Percentiles rank a stretch among this genome's conserved stretches.
These are phyloP conservation scores for Cystobasidium sp. DNA, from an alignment of 1,284 basidiomycete species.

Conservation along the genomic window DNA sequence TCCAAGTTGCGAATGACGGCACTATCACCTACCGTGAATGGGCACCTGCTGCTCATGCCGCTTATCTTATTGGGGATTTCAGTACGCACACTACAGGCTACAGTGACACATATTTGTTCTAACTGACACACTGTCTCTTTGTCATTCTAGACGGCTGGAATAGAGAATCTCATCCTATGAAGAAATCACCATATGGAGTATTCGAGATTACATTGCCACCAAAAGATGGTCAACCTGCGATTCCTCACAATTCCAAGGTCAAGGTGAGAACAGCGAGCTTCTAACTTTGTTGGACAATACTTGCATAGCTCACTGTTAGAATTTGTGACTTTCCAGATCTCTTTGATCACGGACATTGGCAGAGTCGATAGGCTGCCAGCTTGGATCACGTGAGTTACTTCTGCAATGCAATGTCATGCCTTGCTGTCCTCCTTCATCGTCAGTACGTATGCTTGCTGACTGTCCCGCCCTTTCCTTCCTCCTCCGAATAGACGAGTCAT, in stretches of 20 bases:
- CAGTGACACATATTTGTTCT: background rate
- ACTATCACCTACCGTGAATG: conserved; percentile 88
- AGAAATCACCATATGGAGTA: conserved; percentile 83
- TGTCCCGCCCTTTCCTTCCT: too few relatives aligned
- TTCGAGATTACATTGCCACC: conserved; percentile 87
- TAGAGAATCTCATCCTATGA: conserved; percentile 81
- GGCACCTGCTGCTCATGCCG: conserved; percentile 87
- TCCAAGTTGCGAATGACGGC: conserved; percentile 72
- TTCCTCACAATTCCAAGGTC: conserved; percentile 85
- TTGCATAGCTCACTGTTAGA: background rate
- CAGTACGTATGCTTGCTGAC: too few relatives aligned
- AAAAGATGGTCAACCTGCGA: conserved; percentile 72
- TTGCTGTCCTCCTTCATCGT: too few relatives aligned
- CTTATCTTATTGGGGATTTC: conserved; percentile 90
- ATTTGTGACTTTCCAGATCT: conserved; percentile 65
- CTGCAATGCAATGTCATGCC: too few relatives aligned
- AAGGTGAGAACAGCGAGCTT: conserved; percentile 59
- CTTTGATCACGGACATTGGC: conserved; percentile 76
- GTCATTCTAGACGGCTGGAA: conserved; percentile 78
- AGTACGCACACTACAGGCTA: conserved; percentile 77
- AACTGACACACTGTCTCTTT: conserved; percentile 1
- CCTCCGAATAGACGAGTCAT: conserved; percentile 70
- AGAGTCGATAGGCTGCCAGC: conserved; percentile 86
- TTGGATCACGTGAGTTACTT: conserved; percentile 77
- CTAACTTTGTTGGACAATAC: background rate